Percentiles rank a stretch among this genome's conserved stretches.
phyloP scores from a whole-genome alignment of 768 basidiomycete genomes.

The Floccularia luteovirens region DNA sequence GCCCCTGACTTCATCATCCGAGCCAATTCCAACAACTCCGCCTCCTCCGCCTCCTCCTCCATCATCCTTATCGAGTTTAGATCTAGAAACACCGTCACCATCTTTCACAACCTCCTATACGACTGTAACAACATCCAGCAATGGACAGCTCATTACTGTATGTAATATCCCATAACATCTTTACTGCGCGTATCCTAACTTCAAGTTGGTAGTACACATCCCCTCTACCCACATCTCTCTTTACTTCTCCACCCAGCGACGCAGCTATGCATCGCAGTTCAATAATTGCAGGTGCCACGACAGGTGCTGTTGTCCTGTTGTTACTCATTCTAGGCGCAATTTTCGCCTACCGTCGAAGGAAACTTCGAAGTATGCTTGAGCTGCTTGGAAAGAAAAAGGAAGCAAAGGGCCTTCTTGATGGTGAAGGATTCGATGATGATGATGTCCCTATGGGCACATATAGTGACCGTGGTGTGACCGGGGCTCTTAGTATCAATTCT shows the following conservation, averaged over 20 bases:
- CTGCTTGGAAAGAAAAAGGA: slow-evolving; percentile 17
- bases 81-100: too few species aligned
- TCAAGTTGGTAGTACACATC: slow-evolving; percentile 11
- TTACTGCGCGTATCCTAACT: too few species aligned
- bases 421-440: slow-evolving; percentile 28
- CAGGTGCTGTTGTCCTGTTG: slow-evolving; percentile 26
- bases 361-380: slow-evolving; percentile 19
- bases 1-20: too few species aligned
- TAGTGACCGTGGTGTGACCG: slow-evolving; percentile 8
- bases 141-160: too few species aligned
- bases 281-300: slow-evolving; percentile 33
- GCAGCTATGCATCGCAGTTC: slow-evolving; percentile 20
- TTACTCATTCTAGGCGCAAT: slow-evolving; percentile 24
- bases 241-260: slow-evolving; percentile 10
- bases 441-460: slow-evolving; percentile 15
- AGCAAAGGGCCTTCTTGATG: slow-evolving; percentile 21
- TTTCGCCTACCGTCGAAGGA: slow-evolving; percentile 28
- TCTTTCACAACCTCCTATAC: too few species aligned
- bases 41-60: too few species aligned
- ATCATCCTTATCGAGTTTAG: too few species aligned
- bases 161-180: too few species aligned
- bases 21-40: too few species aligned
- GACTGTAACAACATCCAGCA: too few species aligned
- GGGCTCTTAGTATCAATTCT: neutral
- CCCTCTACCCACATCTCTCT: slow-evolving; percentile 21